phyloP scores from a whole-genome alignment of 176 grass and related monocot species.

The Tuctoria greenei region DNA sequence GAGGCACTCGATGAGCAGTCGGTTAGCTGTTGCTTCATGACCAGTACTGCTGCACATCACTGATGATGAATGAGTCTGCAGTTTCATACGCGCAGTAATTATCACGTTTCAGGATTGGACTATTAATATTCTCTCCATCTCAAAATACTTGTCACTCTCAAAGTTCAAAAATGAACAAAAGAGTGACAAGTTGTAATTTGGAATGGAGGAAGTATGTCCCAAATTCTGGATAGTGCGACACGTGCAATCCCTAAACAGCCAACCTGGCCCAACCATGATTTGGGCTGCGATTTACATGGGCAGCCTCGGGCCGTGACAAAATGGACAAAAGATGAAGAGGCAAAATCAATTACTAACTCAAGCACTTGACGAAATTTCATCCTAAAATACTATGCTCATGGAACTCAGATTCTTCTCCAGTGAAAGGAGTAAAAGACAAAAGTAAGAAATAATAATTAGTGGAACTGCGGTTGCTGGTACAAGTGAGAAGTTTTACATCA shows the following conservation, averaged over 20 bases:
- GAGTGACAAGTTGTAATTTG: no score
- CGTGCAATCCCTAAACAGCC: neutral
- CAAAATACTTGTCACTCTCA: no score
- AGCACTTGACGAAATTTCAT: neutral
- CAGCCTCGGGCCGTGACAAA: no score
- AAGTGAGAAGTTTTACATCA: neutral
- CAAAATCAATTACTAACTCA: neutral
- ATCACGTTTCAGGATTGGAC: neutral
- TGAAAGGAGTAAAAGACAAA: neutral
- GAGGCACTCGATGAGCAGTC: constrained; percentile 2
- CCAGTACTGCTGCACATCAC: neutral
- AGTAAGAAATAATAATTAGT: neutral
- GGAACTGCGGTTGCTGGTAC: neutral
- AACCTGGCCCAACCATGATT: no score
- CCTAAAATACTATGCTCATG: neutral
- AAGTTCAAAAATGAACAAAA: no score
- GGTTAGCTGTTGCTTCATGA: neutral
- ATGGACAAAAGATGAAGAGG: neutral
- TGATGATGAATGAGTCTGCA: neutral
- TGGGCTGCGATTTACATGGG: no score
- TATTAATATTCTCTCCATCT: no score
- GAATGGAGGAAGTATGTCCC: no score
- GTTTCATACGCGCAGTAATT: constrained; percentile 6
- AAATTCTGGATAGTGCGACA: neutral
- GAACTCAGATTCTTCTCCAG: neutral